Conservation (phyloP, 2,329 filamentous ascomycete species). For the Stagonosporopsis chrysanthemi region DNA sequence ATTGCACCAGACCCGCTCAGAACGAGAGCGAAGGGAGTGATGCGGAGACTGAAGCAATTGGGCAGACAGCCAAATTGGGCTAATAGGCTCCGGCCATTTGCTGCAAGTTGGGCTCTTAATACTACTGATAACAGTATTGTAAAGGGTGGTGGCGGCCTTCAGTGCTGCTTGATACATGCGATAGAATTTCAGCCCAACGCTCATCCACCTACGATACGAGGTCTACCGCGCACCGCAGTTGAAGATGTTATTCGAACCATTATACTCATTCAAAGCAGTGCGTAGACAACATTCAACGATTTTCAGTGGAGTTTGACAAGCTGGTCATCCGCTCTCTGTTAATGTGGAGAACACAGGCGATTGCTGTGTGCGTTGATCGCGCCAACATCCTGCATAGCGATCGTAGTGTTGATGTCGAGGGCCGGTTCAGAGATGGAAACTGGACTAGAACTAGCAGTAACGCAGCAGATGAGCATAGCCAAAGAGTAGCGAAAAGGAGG, state of each 20-base stretch:
- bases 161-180: too few species aligned
- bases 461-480: background rate
- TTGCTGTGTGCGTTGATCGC: slow-evolving; percentile 61
- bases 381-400: slow-evolving; percentile 48
- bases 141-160: too few species aligned
- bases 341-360: slow-evolving; percentile 62
- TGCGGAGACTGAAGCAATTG: background rate
- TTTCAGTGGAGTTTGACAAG: slow-evolving; percentile 59
- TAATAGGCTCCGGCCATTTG: background rate
- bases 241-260: too few species aligned
- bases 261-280: too few species aligned
- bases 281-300: too few species aligned
- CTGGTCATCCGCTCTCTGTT: slow-evolving; percentile 63
- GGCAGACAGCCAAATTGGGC: background rate
- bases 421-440: slow-evolving; percentile 1
- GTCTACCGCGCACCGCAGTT: too few species aligned
- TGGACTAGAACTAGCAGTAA: background rate
- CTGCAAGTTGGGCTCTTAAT: background rate
- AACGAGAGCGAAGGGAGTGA: background rate
- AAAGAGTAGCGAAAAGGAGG: background rate
- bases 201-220: too few species aligned
- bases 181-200: too few species aligned
- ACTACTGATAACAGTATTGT: too few species aligned
- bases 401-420: background rate
- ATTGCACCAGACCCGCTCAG: background rate